Evolutionary conservation across 768 basidiomycete species (phyloP), one percentile per base, ranked within the genome.

Genomic region (Agaricus blazei): DNA sequence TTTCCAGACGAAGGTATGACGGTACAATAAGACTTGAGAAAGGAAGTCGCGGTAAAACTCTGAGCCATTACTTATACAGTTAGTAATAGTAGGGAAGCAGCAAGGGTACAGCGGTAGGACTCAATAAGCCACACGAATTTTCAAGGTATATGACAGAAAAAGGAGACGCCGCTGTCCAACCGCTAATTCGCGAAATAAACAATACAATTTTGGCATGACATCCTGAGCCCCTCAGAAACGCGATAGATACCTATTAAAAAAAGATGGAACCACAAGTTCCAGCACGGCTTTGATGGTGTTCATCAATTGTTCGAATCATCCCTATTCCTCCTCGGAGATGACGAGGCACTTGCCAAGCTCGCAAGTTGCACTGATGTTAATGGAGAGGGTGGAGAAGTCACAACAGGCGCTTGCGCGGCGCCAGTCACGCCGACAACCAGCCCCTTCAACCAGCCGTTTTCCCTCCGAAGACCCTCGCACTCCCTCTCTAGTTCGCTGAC

Each of bases 381-480:
- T 44, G 63, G 63, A 38, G 59, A 59, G 9, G 64, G 57, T 31
- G 59, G 60, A 31, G 63, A 63, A 41, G 58, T 56, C 14, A 64
- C 66, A 24, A 63, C 60, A 1, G 75, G 71, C 15, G 65, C 73
- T 57, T 77, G 75, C 27, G 75, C 84, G 36, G 81, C 88, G 23
- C 89, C 88, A 0, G 91, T 92, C 11, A 92, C 88, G 28, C 90
- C 89, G 3, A 94, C 90, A 5, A 96, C 90, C 12, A 96, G 71
- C 0, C 92, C 90, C 71, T 93, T 90, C 60, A 96, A 68, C 92
- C 93, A 96, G 1, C 89, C 88, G 63, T 97, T 97, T 74, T 97
- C 93, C 56, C 90, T 78, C 47, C 91, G 77, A 48, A 95, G 75
- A 0, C 82, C 84, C 69, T 96, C 93, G 69, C 94, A 94, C 70